Percentiles rank a stretch among this genome's conserved stretches.
Evolutionary conservation across 2,329 filamentous ascomycete species (phyloP).

Genomic region (Pseudogymnoascus sp.): DNA sequence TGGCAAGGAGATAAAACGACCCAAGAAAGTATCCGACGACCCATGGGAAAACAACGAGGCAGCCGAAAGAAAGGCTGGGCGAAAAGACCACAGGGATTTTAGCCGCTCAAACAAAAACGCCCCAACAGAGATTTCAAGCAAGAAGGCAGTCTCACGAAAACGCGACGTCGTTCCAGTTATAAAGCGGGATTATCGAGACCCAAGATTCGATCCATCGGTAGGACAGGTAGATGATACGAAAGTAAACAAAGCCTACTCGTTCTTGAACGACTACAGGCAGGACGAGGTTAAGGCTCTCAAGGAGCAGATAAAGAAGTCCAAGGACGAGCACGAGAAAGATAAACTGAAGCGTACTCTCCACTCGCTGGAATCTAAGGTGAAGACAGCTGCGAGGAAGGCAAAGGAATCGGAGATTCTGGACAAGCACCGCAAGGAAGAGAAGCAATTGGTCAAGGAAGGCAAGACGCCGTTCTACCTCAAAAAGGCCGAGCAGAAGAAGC

Average conservation of each 20-base stretch:
- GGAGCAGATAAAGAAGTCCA: constrained; percentile 58
- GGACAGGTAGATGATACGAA: constrained; percentile 50
- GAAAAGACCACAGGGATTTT: constrained; percentile 34
- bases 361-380: constrained; percentile 71
- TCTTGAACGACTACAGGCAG: constrained; percentile 78
- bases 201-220: constrained; percentile 70
- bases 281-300: constrained; percentile 74
- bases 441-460: constrained; percentile 74
- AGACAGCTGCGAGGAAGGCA: constrained; percentile 61
- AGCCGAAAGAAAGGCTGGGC: constrained; percentile 33
- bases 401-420: constrained; percentile 60
- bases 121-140: constrained; percentile 73
- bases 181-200: constrained; percentile 63
- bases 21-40: constrained; percentile 15
- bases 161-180: constrained; percentile 60
- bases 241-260: constrained; percentile 69
- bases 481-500: constrained; percentile 83
- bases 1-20: constrained; percentile 19
- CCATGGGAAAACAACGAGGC: constrained; percentile 33
- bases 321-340: constrained; percentile 58
- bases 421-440: constrained; percentile 75
- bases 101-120: constrained; percentile 75
- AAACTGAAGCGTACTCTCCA: constrained; percentile 64
- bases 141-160: constrained; percentile 72
- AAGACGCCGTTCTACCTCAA: constrained; percentile 94